Conservation (phyloP, 768 basidiomycete species). For the Kwoniella newhampshirensis region DNA sequence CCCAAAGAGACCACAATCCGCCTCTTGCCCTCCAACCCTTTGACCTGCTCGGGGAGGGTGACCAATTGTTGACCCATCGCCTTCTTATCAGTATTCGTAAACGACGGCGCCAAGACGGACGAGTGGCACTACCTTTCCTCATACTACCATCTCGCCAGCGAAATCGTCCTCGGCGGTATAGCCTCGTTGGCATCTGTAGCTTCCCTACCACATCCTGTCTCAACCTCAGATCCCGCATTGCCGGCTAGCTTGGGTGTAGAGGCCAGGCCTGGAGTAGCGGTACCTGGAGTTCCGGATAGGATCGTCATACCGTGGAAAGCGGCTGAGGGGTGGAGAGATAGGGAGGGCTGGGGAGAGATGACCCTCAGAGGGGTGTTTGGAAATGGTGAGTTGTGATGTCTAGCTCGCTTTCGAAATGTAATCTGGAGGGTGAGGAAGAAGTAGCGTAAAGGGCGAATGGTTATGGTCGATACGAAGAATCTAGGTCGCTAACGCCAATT, state of each 20-base stretch:
- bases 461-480: no score
- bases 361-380: slow-evolving; percentile 22
- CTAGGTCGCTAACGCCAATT: no score
- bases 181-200: slow-evolving; percentile 10
- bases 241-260: slow-evolving; percentile 6
- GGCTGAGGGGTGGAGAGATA: slow-evolving; percentile 27
- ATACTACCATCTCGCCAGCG: slow-evolving; percentile 17
- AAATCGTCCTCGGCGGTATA: slow-evolving; percentile 10
- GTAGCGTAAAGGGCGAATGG: no score
- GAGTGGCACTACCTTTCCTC: slow-evolving; percentile 18
- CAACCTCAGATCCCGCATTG: background rate
- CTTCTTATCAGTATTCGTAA: slow-evolving; percentile 8
- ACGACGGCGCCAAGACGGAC: slow-evolving; percentile 12
- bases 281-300: slow-evolving; percentile 10
- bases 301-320: slow-evolving; percentile 17
- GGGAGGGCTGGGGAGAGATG: slow-evolving; percentile 28
- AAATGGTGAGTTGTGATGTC: slow-evolving; percentile 20
- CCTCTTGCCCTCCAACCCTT: background rate
- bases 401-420: no score
- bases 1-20: background rate
- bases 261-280: slow-evolving; percentile 15
- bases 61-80: no score
- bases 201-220: slow-evolving; percentile 44
- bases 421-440: no score
- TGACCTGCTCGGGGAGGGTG: background rate